These are phyloP conservation scores for Mytilinidion resinicola DNA, from an alignment of 495 filamentous ascomycete species.

Conservation along the genomic window DNA sequence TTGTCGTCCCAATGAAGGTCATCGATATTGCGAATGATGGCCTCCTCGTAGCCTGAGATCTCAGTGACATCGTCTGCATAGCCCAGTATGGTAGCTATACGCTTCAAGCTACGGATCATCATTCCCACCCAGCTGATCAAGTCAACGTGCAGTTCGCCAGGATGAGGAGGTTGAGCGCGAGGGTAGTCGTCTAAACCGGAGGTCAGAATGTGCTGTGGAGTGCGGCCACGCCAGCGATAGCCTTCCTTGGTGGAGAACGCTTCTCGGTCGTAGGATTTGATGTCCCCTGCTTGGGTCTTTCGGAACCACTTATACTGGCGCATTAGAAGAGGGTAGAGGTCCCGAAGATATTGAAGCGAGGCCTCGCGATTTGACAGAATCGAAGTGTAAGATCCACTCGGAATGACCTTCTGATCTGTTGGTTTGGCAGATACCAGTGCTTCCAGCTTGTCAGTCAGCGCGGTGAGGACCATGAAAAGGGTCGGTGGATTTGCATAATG, in stretches of 20 bases:
- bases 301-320: conserved; percentile 93
- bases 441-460: conserved; percentile 67
- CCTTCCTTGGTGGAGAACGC: conserved; percentile 81
- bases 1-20: conserved; percentile 86
- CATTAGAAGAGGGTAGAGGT: conserved; percentile 85
- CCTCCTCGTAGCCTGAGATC: conserved; percentile 65
- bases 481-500: conserved; percentile 99
- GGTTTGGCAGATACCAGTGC: conserved; percentile 3
- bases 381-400: conserved; percentile 44
- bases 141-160: conserved; percentile 93
- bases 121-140: conserved; percentile 94
- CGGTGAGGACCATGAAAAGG: conserved; percentile 79
- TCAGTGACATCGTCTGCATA: conserved; percentile 67
- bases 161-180: conserved; percentile 90
- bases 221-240: conserved; percentile 94
- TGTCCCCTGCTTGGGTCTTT: conserved; percentile 81
- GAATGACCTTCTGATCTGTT: conserved; percentile 28
- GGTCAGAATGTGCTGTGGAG: conserved; percentile 76
- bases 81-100: conserved; percentile 66
- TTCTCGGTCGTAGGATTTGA: conserved; percentile 83
- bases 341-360: conserved; percentile 66
- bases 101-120: conserved; percentile 75
- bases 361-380: conserved; percentile 61
- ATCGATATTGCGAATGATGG: conserved; percentile 81
- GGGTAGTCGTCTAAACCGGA: conserved; percentile 96